Percentiles rank a stretch among this genome's conserved stretches.
These are phyloP conservation scores for Bolboschoenus planiculmis DNA, from an alignment of 176 grass and related monocot species.

Conservation along the genomic window DNA sequence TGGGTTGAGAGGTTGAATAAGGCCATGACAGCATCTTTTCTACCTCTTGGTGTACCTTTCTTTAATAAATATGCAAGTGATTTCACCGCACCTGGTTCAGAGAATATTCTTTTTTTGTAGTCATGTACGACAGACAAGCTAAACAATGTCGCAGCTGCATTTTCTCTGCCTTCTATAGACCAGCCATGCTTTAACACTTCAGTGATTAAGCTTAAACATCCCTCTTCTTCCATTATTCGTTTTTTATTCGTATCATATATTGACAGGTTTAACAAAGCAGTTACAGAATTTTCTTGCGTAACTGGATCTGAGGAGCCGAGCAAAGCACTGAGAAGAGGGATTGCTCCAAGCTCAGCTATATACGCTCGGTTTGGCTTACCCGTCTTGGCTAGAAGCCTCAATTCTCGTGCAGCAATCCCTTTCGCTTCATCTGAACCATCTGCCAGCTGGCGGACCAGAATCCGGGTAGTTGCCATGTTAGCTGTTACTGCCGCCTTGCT, in stretches of 20 bases:
- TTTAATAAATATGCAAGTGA: slow-evolving; percentile 63
- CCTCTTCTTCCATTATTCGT: slow-evolving; percentile 68
- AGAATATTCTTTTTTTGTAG: slow-evolving; percentile 85
- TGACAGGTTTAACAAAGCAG: slow-evolving; percentile 77
- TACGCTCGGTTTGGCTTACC: slow-evolving; percentile 69
- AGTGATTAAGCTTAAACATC: slow-evolving; percentile 60
- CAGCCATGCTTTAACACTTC: slow-evolving; percentile 69
- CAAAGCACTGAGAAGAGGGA: slow-evolving; percentile 58
- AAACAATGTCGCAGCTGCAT: slow-evolving; percentile 91
- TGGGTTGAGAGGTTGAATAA: slow-evolving; percentile 95
- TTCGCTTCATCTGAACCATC: slow-evolving; percentile 41
- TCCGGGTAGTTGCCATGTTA: slow-evolving; percentile 59
- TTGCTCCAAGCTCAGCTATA: slow-evolving; percentile 72
- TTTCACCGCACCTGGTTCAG: slow-evolving; percentile 62
- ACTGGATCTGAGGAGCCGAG: slow-evolving; percentile 49
- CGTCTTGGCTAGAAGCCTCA: slow-evolving; percentile 79
- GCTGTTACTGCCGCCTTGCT: slow-evolving; percentile 57
- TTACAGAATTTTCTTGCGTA: slow-evolving; percentile 89
- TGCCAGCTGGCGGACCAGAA: slow-evolving; percentile 53
- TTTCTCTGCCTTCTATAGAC: slow-evolving; percentile 79
- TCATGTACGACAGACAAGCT: slow-evolving; percentile 90
- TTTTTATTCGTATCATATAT: slow-evolving; percentile 85
- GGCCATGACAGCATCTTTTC: slow-evolving; percentile 97
- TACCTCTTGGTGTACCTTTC: slow-evolving; percentile 68
- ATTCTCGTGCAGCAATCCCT: slow-evolving; percentile 52